phyloP scores from a whole-genome alignment of 345 rosid species.

The Rubroshorea leprosula region DNA sequence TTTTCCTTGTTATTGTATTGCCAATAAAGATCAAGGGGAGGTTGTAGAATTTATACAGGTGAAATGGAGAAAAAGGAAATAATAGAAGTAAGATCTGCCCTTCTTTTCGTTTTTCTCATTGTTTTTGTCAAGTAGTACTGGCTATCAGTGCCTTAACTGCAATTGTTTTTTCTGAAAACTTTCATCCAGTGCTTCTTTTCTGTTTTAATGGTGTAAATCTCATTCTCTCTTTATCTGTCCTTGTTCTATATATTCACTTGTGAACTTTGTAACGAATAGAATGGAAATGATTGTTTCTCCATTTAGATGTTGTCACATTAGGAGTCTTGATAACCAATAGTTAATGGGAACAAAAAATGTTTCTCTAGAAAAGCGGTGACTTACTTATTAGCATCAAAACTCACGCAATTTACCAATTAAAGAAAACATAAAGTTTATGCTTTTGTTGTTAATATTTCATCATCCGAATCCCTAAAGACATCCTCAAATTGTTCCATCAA shows the following conservation, averaged over 20 bases:
- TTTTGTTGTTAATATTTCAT: background rate
- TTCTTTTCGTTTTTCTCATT: background rate
- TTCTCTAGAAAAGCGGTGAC: too few species aligned
- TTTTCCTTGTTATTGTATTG: background rate
- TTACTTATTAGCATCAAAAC: too few species aligned
- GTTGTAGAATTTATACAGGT: background rate
- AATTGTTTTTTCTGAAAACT: constrained; percentile 3
- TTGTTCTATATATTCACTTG: background rate
- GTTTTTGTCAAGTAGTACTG: background rate
- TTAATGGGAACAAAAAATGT: too few species aligned
- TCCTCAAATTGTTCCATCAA: background rate
- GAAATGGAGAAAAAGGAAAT: background rate
- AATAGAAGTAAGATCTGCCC: background rate
- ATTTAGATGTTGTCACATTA: too few species aligned
- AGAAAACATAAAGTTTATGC: background rate
- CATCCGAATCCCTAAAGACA: background rate
- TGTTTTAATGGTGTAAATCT: background rate
- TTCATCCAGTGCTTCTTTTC: constrained; percentile 1
- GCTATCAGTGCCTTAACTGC: background rate
- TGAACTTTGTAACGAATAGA: background rate
- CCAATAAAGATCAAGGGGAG: background rate
- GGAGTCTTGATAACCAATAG: too few species aligned
- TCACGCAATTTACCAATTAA: too few species aligned
- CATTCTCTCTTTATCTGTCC: background rate
- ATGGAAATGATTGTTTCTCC: background rate